A percentile compares a stretch with the other conserved stretches of the same genome.
Evolutionary conservation across 2,329 filamentous ascomycete species (phyloP).

Genomic region (Trichophyton benhamiae): DNA sequence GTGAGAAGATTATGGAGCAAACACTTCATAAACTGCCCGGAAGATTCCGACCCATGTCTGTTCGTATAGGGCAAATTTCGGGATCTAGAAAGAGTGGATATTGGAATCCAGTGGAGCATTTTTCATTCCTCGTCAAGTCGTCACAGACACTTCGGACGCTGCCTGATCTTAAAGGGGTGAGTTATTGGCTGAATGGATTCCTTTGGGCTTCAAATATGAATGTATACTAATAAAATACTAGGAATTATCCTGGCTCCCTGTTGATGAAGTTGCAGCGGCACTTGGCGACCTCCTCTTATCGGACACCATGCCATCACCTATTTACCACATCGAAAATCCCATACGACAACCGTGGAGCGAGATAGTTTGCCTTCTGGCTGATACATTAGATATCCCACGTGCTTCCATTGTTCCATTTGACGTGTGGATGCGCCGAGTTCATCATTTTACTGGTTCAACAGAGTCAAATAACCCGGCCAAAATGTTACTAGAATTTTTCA

Average conservation of each 20-base stretch:
- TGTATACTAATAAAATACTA: neutral
- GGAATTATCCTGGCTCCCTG: slow-evolving; percentile 36
- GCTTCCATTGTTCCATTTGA: slow-evolving; percentile 27
- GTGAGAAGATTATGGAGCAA: slow-evolving; percentile 39
- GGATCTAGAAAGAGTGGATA: slow-evolving; percentile 39
- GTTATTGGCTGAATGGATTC: neutral
- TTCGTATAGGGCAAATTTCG: slow-evolving; percentile 43
- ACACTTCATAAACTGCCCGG: slow-evolving; percentile 36
- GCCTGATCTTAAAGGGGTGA: slow-evolving; percentile 22
- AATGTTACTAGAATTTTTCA: slow-evolving; percentile 22
- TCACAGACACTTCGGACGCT: slow-evolving; percentile 35
- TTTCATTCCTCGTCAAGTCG: slow-evolving; percentile 40
- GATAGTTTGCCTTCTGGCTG: slow-evolving; percentile 25
- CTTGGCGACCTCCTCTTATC: slow-evolving; percentile 24
- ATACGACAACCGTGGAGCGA: slow-evolving; percentile 31
- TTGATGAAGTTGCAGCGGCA: slow-evolving; percentile 30
- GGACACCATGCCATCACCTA: slow-evolving; percentile 16
- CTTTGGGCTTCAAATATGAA: slow-evolving; percentile 22
- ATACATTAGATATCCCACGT: slow-evolving; percentile 22
- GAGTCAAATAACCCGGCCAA: slow-evolving; percentile 22
- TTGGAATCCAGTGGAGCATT: slow-evolving; percentile 45
- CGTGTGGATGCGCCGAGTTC: slow-evolving; percentile 32
- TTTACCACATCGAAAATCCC: slow-evolving; percentile 39
- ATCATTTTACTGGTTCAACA: slow-evolving; percentile 10
- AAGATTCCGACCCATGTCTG: slow-evolving; percentile 33